These are phyloP conservation scores for Agarophyton chilense DNA, from an alignment of 23 red algal species.

Conservation along the genomic window DNA sequence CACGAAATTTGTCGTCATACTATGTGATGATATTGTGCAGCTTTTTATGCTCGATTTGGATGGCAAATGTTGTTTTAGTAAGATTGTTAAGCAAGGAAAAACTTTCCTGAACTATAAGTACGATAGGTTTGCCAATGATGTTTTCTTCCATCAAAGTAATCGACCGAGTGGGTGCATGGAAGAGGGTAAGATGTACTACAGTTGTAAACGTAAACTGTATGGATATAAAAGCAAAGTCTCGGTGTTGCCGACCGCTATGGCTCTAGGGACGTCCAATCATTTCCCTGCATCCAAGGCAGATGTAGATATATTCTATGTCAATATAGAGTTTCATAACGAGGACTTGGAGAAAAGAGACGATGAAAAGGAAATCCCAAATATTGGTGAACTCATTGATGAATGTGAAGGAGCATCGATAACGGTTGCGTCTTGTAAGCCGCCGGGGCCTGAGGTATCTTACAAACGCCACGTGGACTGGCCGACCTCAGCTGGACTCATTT, in stretches of 20 bases:
- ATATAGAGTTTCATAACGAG: neutral
- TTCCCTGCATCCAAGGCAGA: neutral
- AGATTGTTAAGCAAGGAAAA: neutral
- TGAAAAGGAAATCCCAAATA: neutral
- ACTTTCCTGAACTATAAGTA: neutral
- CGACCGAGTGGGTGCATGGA: neutral
- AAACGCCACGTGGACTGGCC: too few species aligned
- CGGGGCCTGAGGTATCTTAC: too few species aligned
- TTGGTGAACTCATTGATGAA: neutral
- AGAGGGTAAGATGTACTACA: conserved; percentile 36
- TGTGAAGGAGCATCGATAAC: too few species aligned
- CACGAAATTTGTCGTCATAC: neutral
- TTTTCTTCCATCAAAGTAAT: conserved; percentile 22
- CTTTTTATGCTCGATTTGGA: neutral
- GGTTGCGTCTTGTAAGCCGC: too few species aligned
- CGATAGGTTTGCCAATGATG: conserved; percentile 25
- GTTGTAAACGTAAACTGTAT: conserved; percentile 43
- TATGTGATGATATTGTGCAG: neutral
- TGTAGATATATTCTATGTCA: conserved; percentile 16
- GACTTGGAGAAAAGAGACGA: neutral
- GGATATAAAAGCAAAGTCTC: conserved; percentile 30
- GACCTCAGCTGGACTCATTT: too few species aligned
- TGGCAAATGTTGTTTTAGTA: neutral
- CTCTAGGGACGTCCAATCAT: neutral
- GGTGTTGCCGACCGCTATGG: conserved; percentile 12